phyloP scores from a whole-genome alignment of 2,329 filamentous ascomycete species.

The Alternaria alternata region DNA sequence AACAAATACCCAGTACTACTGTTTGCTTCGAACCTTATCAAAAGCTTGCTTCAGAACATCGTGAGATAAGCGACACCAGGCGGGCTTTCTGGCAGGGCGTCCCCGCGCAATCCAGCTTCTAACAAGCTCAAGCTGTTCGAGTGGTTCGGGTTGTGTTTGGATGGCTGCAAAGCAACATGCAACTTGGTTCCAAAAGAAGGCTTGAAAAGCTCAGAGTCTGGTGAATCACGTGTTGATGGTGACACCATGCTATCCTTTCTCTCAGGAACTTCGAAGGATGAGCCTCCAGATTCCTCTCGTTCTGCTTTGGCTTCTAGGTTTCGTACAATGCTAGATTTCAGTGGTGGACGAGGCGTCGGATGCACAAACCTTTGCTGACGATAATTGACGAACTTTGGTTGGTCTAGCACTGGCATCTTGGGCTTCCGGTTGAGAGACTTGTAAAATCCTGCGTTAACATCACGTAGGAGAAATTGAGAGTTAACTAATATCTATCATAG shows the following conservation, averaged over 20 bases:
- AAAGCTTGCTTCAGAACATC: neutral
- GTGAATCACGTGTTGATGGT: neutral
- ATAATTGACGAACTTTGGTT: neutral
- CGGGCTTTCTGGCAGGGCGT: neutral
- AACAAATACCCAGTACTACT: neutral
- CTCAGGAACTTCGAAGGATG: neutral
- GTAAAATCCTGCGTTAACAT: neutral
- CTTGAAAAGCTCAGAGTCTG: neutral
- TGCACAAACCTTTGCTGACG: neutral
- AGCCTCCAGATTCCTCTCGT: neutral
- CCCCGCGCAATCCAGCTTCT: neutral
- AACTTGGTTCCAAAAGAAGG: neutral
- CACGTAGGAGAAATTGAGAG: neutral
- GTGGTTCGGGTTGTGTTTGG: neutral
- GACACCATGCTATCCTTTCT: neutral
- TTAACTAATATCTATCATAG: neutral
- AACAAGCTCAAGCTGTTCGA: neutral
- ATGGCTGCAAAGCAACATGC: neutral
- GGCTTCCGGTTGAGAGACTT: neutral
- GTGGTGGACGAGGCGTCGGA: neutral
- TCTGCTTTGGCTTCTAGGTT: neutral
- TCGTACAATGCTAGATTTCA: neutral
- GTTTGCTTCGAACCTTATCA: neutral
- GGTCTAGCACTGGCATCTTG: neutral
- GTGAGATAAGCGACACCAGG: neutral